Conservation (phyloP, 163 green algal genomes). For the Chlorella variabilis region DNA sequence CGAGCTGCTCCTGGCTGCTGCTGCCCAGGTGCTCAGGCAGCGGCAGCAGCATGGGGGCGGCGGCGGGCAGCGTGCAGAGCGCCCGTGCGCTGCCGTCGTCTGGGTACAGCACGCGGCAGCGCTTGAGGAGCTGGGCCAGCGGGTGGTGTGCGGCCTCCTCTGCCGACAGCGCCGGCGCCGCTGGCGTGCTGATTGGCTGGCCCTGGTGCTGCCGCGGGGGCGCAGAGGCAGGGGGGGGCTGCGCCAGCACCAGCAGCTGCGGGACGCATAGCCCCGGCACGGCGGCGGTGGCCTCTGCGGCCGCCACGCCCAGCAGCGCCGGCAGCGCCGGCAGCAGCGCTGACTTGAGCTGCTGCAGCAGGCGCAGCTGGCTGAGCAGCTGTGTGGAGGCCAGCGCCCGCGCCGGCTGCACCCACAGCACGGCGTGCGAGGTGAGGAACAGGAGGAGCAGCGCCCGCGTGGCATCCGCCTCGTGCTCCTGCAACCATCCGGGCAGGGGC, state of each 20-base stretch:
- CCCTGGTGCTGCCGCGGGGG: not conserved
- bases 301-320: slow-evolving; percentile 6
- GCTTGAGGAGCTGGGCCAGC: slow-evolving; percentile 20
- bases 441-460: not conserved
- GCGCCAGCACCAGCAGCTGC: slow-evolving; percentile 23
- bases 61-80: slow-evolving; percentile 15
- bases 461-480: not conserved
- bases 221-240: not conserved
- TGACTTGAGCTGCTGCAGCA: slow-evolving; percentile 26
- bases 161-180: not conserved
- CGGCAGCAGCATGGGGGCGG: not conserved
- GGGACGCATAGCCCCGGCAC: slow-evolving; percentile 3
- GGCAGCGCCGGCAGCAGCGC: slow-evolving; percentile 17
- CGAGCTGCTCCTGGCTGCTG: not conserved
- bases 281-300: not conserved
- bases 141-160: not conserved
- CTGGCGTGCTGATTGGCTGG: not conserved
- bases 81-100: slow-evolving; percentile 9
- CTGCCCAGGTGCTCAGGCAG: slow-evolving; percentile 15
- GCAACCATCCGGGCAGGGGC: not conserved
- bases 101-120: slow-evolving; percentile 23
- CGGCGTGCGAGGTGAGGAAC: slow-evolving; percentile 17
- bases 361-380: slow-evolving; percentile 1
- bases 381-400: not conserved
- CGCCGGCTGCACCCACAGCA: slow-evolving; percentile 11